These are phyloP conservation scores for Pyropia haitanensis DNA, from an alignment of 23 red algal genomes.

Conservation along the genomic window DNA sequence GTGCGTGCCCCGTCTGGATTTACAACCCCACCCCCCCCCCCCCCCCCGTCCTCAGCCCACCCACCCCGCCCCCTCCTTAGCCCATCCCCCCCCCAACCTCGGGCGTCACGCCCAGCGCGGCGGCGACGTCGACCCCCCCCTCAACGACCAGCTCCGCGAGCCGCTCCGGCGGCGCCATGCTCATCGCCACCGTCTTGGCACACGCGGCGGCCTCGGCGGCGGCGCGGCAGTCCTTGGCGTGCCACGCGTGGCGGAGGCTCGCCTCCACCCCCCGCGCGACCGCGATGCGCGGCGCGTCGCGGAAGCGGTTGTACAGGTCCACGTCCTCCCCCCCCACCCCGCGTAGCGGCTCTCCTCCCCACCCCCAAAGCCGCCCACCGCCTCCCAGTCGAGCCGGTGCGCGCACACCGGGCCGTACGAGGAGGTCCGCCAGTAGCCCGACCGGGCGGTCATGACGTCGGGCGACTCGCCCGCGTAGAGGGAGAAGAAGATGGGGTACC, in stretches of 20 bases:
- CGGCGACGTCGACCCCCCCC: constrained; percentile 24
- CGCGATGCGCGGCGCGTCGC: constrained; percentile 23
- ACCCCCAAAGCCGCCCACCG: constrained; percentile 48
- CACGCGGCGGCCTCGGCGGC: constrained; percentile 39
- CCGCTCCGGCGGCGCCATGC: constrained; percentile 34
- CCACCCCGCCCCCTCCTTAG: too few relatives aligned
- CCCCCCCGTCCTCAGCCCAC: too few relatives aligned
- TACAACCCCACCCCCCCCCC: too few relatives aligned
- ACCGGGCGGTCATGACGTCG: constrained; percentile 12
- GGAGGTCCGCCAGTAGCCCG: constrained; percentile 43
- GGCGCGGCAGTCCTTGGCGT: constrained; percentile 26
- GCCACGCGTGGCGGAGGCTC: constrained; percentile 36
- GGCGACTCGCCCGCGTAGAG: constrained; percentile 32
- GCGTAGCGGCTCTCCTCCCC: constrained; percentile 35
- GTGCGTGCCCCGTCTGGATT: too few relatives aligned
- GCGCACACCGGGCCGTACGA: constrained; percentile 45
- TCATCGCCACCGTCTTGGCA: constrained; percentile 53
- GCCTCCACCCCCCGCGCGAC: constrained; percentile 38
- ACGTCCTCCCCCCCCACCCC: constrained; percentile 63
- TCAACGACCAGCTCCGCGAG: constrained; percentile 33
- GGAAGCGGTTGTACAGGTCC: constrained; percentile 56
- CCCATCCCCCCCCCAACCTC: too few relatives aligned
- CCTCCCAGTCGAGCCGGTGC: constrained; percentile 34
- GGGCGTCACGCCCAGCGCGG: too few relatives aligned
- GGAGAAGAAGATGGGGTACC: constrained; percentile 61